Evolutionary conservation across 2,329 filamentous ascomycete genomes (phyloP).

Genomic region (Cladosporium colombiae): DNA sequence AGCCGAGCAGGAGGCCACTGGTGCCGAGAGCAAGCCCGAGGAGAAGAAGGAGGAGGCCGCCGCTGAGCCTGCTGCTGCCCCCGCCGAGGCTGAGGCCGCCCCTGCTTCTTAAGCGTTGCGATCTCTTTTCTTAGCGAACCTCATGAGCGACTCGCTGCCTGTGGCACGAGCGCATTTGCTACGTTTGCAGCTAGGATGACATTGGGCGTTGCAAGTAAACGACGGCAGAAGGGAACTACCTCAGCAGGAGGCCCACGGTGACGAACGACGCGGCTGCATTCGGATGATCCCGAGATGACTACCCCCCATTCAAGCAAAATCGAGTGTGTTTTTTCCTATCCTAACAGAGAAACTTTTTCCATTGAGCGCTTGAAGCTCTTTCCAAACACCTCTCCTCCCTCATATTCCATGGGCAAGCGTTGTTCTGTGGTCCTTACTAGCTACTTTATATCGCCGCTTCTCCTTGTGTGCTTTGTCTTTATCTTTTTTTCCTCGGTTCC

Average conservation of each 20-base stretch:
- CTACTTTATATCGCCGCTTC: background rate
- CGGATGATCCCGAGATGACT: conserved; percentile 21
- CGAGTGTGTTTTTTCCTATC: conserved; percentile 18
- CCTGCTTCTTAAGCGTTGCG: conserved; percentile 24
- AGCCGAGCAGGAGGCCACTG: conserved; percentile 71
- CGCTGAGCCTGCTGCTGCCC: conserved; percentile 42
- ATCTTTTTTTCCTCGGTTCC: background rate
- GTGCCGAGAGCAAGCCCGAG: conserved; percentile 56
- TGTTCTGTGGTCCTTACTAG: background rate
- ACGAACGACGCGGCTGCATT: conserved; percentile 16
- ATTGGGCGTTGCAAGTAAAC: conserved; percentile 17
- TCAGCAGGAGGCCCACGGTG: conserved; percentile 18
- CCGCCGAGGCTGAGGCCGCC: conserved; percentile 16
- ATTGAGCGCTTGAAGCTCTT: conserved; percentile 6
- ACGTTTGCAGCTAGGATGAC: conserved; percentile 17
- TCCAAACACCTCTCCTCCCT: background rate
- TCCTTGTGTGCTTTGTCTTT: background rate
- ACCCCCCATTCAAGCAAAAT: conserved; percentile 18
- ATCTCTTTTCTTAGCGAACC: conserved; percentile 14
- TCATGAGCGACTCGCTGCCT: conserved; percentile 12
- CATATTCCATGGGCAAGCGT: background rate
- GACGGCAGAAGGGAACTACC: conserved; percentile 15
- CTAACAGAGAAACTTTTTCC: conserved; percentile 3
- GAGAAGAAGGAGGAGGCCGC: conserved; percentile 47
- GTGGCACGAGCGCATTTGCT: conserved; percentile 17